Percentiles rank a stretch among this genome's conserved stretches.
Evolutionary conservation across 2,329 filamentous ascomycete species (phyloP).

Genomic region (Diaporthe eres): DNA sequence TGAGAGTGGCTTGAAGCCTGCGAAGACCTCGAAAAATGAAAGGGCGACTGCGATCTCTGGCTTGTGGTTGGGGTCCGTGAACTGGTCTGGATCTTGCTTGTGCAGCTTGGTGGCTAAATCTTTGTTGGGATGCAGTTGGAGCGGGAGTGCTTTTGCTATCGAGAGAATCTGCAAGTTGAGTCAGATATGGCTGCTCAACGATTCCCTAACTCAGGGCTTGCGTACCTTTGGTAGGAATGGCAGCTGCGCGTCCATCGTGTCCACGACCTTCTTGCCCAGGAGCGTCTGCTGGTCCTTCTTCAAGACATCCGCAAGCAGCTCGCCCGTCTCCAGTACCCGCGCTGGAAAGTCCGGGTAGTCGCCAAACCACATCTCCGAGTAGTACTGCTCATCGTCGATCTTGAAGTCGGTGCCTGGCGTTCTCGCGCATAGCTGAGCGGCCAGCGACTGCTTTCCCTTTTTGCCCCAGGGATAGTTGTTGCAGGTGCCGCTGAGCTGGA

Average conservation of each 20-base stretch:
- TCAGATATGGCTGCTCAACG: neutral
- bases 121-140: constrained; percentile 83
- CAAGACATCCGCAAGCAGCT: constrained; percentile 75
- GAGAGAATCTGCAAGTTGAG: constrained; percentile 69
- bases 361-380: constrained; percentile 82
- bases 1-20: constrained; percentile 77
- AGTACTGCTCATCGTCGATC: constrained; percentile 74
- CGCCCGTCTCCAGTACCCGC: constrained; percentile 71
- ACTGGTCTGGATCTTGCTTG: constrained; percentile 73
- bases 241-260: constrained; percentile 75
- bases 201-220: accelerated
- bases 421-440: constrained; percentile 74
- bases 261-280: constrained; percentile 72
- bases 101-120: constrained; percentile 75
- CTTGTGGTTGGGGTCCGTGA: constrained; percentile 82
- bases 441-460: constrained; percentile 74
- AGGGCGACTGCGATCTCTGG: constrained; percentile 84
- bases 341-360: constrained; percentile 81
- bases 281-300: constrained; percentile 73
- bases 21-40: constrained; percentile 80
- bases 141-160: constrained; percentile 80
- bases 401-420: constrained; percentile 74
- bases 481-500: constrained; percentile 62
- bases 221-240: constrained; percentile 79
- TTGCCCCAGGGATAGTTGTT: constrained; percentile 81